Base-by-base conservation (phyloP, 2,329 filamentous ascomycete genomes). In the Fusarium hostae region DNA sequence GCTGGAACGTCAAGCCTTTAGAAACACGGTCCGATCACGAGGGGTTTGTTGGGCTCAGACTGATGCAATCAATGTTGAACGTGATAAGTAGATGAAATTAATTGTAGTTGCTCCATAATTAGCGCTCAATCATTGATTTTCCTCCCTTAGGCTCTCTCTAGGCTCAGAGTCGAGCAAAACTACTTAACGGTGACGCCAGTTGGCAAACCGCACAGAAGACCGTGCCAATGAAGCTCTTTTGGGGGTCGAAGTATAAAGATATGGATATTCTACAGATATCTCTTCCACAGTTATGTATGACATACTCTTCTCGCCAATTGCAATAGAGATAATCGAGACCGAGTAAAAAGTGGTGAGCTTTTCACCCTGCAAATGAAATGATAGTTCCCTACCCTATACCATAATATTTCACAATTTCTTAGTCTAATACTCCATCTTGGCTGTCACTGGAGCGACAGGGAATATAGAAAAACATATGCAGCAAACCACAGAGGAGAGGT, bases 361-460 rank as follows among this genome's bases (percentile, higher is more conserved):
- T 9, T 20, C 15, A 15, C 13, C 2, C 20, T 16, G 3, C 2
- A 8, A 3, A 16, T 47, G 3, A 6, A 5, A 47, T 47, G 0
- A 22, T 16, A 12, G 3, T 16, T 16, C 9, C 1, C 26, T 15
- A 47, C 44, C 45, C 20, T 32, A 45, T 5, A 32, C 20, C 6
- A 18, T 9, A 0, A 5, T 4, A 28, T n/a, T 16, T n/a, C 12
- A 12, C 0, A 15, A 5, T 7, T 9, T 26, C 0, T 13, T 2
- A 45, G 24, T 26, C 26, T 26, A 26, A 26, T 9, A 26, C 16
- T 6, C 11, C 24, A 13, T 26, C 24, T 26, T 10, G 26, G 26
- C 3, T 10, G 5, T 8, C 18, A n/a, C 15, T 28, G 7, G 5
- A 28, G 9, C 18, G 18, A n/a, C 6, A 20, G 18, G 7, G 18